Evolutionary conservation across 2,329 filamentous ascomycete genomes (phyloP).

Genomic region (Graphiopsis chlorocephala): DNA sequence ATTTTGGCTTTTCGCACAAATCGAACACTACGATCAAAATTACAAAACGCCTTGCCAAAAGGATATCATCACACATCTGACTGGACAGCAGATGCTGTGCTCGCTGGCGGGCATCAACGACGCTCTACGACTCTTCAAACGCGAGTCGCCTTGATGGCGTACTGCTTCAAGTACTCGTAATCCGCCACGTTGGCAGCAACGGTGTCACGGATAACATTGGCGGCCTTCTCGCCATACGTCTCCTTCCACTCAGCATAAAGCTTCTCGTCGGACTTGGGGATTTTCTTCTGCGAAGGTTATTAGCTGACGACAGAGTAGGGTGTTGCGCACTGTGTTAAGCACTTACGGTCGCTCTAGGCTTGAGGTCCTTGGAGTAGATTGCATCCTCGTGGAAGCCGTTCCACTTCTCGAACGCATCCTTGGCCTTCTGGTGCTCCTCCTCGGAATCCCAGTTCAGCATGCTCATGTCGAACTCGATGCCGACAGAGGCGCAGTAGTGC

Average conservation of each 20-base stretch:
- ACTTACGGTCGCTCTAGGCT: conserved; percentile 62
- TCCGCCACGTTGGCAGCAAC: conserved; percentile 70
- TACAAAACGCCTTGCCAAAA: neutral
- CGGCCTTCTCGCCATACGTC: conserved; percentile 71
- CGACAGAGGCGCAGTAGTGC: conserved; percentile 78
- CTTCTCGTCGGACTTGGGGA: conserved; percentile 61
- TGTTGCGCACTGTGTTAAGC: neutral
- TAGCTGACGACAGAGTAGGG: conserved; percentile 9
- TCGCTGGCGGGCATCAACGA: neutral
- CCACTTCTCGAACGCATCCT: conserved; percentile 89
- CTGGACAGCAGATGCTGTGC: neutral
- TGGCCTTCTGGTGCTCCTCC: conserved; percentile 66
- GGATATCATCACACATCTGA: neutral
- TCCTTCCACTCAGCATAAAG: conserved; percentile 69
- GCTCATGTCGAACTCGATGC: conserved; percentile 67
- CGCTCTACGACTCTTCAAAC: neutral
- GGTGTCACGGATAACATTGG: conserved; percentile 65
- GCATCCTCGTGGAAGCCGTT: conserved; percentile 95
- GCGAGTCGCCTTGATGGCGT: conserved; percentile 55
- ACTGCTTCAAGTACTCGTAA: conserved; percentile 80
- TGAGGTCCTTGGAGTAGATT: conserved; percentile 74
- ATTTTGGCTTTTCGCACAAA: neutral
- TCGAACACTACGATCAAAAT: neutral
- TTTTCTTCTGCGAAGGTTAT: conserved; percentile 51
- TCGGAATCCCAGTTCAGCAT: conserved; percentile 86